A percentile compares a stretch with the other conserved stretches of the same genome.
These are phyloP conservation scores for Xylariaceae sp. DNA, from an alignment of 2,329 filamentous ascomycete genomes.

Conservation along the genomic window DNA sequence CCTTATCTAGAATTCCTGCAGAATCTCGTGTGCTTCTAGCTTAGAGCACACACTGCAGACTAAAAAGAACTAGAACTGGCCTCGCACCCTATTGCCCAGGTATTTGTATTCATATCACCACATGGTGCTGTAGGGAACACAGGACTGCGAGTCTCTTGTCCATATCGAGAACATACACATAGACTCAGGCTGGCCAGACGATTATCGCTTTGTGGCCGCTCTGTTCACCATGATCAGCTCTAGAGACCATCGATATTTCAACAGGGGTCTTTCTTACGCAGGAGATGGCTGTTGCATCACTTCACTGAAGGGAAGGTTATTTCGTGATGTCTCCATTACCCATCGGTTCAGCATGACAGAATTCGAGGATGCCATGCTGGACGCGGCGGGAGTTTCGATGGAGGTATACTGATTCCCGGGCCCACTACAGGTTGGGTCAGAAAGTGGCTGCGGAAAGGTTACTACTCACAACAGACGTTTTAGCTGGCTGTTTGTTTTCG, in stretches of 20 bases:
- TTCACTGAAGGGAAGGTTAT: constrained; percentile 37
- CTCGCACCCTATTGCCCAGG: constrained; percentile 2
- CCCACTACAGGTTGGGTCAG: constrained; percentile 33
- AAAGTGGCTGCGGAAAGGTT: constrained; percentile 11
- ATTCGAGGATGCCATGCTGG: constrained; percentile 8
- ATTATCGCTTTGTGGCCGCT: constrained; percentile 26
- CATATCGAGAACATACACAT: constrained; percentile 34
- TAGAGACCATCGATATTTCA: constrained; percentile 1
- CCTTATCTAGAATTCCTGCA: constrained; percentile 18
- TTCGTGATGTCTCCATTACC: constrained; percentile 34
- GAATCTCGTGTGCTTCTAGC: constrained; percentile 17
- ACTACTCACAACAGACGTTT: constrained; percentile 31
- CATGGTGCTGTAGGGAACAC: constrained; percentile 27
- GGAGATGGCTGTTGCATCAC: constrained; percentile 35
- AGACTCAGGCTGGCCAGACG: neutral
- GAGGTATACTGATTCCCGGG: neutral
- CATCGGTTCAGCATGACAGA: constrained; percentile 38
- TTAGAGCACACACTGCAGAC: constrained; percentile 8
- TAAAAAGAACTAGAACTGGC: neutral
- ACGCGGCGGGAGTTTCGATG: constrained; percentile 18
- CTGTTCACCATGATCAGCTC: constrained; percentile 30
- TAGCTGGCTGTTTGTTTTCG: constrained; percentile 23
- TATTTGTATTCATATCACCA: constrained; percentile 17
- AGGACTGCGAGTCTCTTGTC: constrained; percentile 13
- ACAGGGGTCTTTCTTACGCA: constrained; percentile 26